Evolutionary conservation across 140 eudicot species (phyloP), one percentile per base, ranked within the genome.

Genomic region (Flaveria floridana): DNA sequence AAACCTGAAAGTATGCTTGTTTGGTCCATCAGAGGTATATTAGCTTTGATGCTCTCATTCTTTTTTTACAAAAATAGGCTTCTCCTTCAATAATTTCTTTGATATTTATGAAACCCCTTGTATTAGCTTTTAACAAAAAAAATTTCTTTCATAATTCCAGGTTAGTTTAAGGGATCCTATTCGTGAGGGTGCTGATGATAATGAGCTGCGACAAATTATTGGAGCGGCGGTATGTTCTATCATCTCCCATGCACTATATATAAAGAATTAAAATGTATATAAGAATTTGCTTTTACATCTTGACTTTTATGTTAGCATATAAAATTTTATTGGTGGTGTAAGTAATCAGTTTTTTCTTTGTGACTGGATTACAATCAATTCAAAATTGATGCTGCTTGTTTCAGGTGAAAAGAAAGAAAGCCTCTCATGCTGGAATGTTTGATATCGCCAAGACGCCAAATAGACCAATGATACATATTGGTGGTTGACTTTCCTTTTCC

Each of bases 391-490:
- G 3, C 37, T 63, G 28, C 28, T 26, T 8, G 42, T 67, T 77
- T 52, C 87, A 92, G 98, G 92, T 94, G 34, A 94, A 94, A 83
- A 94, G 97, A 77, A 94, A 94, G 84, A 90, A 94, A 85, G 94
- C 91, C 0, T 73, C 97, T 50, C 99, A 94, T 85, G 99, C 99
- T 13, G 99, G 99, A 59, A 94, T 94, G 99, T 88, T 86, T 79
- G 97, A 94, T 75, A 79, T 94, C 69, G 99, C 99, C 28, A 90
- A 94, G 82, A 94, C 99, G 11, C 95, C 95, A 76, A 94, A 94
- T 79, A 85, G 99, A 84, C 99, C 99, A 19, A 94, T 94, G 99
- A 90, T 94, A 82, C 99, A 86, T 65, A 94, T 94, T 72, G 99
- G 99, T 72, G 99, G 99, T 76, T 94, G 78, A 80, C 68, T 78